Evolutionary conservation across 495 filamentous ascomycete genomes (phyloP), one percentile per base, ranked within the genome.

Genomic region (Daldinia bambusicola): DNA sequence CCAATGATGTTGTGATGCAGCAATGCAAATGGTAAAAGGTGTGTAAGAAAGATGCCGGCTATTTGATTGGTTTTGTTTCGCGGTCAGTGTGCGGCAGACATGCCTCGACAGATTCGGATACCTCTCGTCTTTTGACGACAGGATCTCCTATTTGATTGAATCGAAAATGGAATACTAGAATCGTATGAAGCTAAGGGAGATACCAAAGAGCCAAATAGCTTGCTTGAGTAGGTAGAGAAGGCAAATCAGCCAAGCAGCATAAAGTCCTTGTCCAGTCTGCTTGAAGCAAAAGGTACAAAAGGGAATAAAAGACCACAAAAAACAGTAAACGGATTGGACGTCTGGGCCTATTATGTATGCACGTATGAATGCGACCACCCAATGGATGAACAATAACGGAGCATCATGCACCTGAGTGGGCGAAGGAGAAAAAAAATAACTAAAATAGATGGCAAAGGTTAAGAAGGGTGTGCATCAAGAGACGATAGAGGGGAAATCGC

Each of bases 1-100:
- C 70, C 70, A 72, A 72, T 72, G 51, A 62, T 64, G 65, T 69
- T 72, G 61, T 34, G 64, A 30, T 57, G 61, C 61, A 65, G 70
- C 52, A 69, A 52, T 69, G 65, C 65, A 68, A 64, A 57, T 32
- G 16, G 31, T 36, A 61, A 40, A 66, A 68, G 70, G 61, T 72
- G 66, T 66, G 70, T 69, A 66, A 64, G 65, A 68, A 56, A 51
- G 65, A 58, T 57, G 65, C 50, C 65, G 56, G 43, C 18, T 37
- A 69, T 56, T 56, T 69, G 70, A 69, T 72, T 72, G 61, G 70
- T 38, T 22, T 64, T 32, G 59, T 60, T 34, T 64, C 64, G 61
- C 59, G 60, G 64, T 72, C 63, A 72, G 55, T 72, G 38, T 64
- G 64, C 60, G 64, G 56, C 52, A 50, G 69, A 64, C 61, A 70